phyloP scores from a whole-genome alignment of 2,329 filamentous ascomycete species.

The Karstenula rhodostoma region DNA sequence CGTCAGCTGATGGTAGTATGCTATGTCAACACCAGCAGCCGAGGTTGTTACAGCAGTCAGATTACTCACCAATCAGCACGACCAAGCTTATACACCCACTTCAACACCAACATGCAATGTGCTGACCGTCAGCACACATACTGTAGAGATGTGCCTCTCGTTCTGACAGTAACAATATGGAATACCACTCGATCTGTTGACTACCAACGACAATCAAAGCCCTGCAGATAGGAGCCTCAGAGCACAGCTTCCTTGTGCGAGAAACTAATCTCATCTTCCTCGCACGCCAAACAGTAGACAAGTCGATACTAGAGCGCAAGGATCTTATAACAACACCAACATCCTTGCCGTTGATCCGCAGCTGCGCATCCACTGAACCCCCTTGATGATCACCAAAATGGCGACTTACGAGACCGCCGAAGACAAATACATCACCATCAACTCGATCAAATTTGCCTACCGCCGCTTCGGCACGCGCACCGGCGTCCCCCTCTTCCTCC shows the following conservation, averaged over 20 bases:
- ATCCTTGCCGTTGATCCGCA: background rate
- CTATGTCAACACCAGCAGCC: too few species aligned
- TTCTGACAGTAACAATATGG: background rate
- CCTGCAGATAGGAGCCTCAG: too few species aligned
- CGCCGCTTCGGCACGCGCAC: slow-evolving; percentile 22
- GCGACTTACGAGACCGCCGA: slow-evolving; percentile 16
- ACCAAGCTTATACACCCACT: too few species aligned
- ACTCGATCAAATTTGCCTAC: slow-evolving; percentile 29
- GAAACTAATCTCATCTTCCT: background rate
- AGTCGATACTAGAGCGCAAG: background rate
- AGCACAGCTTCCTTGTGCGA: background rate
- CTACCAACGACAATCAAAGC: background rate
- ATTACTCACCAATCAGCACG: too few species aligned
- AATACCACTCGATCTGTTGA: background rate
- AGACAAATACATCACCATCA: slow-evolving; percentile 19
- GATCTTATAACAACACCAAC: background rate
- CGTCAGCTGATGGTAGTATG: too few species aligned
- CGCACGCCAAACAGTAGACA: background rate
- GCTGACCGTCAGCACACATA: background rate
- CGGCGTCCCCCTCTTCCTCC: slow-evolving; percentile 27
- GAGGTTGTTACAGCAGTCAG: too few species aligned
- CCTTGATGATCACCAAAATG: slow-evolving; percentile 4
- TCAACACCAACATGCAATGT: background rate
- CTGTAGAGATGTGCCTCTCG: background rate
- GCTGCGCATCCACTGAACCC: too few species aligned